Base-by-base conservation (phyloP, 352 stramenopile genomes). In the Phytophthora podocarpi region DNA sequence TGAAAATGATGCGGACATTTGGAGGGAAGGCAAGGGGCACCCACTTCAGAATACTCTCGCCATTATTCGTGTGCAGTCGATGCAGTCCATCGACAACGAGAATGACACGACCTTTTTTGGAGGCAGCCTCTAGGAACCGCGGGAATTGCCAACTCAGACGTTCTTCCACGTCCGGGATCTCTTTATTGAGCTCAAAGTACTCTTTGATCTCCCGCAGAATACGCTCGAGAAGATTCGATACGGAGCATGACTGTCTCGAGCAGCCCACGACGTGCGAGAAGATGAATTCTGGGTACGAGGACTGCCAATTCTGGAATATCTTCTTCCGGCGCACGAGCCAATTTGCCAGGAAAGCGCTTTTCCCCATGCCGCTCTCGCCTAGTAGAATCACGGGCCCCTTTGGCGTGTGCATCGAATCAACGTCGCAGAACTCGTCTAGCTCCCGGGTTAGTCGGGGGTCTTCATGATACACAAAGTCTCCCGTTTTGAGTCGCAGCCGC, bases 231-330 rank as follows among this genome's bases (percentile, higher is more conserved):
- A 97, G 59, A 45, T 93, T 91, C 1, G 88, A 90, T 10, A 97
- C 87, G 35, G 84, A 86, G 21, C 87, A 90, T 10, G 85, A 97
- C 59, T 97, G 85, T 10, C 87, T 61, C 27, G 85, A 93, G 60
- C 90, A 97, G 5, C 88, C 91, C 15, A 98, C 88, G 0, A 94
- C 80, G 63, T 97, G 93, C 49, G 81, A 93, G 66, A 98, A 98
- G 18, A 97, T 82, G 64, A 96, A 97, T 41, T 95, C 85, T 0
- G 83, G 85, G 53, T 90, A 91, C 13, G 69, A 81, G 15, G 80
- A 85, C 67, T 95, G 85, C 72, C 82, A 90, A 63, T 89, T 92
- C 58, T 92, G 82, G 53, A 88, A 91, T 76, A 91, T 90, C 53
- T 92, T 92, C 68, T 91, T 92, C 16, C 84, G 78, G 13, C 83